Evolutionary conservation across 208 protist species (phyloP), one percentile per base, ranked within the genome.

Genomic region (Vickermania ingenoplastis): DNA sequence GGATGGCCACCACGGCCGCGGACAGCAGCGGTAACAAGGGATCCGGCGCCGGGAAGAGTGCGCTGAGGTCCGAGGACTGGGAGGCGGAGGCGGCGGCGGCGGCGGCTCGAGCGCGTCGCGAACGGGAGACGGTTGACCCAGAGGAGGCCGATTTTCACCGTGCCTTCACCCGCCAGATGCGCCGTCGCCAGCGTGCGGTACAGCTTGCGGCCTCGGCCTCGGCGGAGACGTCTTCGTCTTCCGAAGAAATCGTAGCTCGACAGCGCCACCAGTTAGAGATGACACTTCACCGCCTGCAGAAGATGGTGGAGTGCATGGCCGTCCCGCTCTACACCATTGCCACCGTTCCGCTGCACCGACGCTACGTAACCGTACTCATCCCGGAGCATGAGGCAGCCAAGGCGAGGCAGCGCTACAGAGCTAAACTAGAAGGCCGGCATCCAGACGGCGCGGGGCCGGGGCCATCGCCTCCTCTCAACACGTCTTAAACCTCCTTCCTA

Each of bases 321-420:
- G 79, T 75, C 59, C 81, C 83, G 30, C 88, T 92, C 61, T 95
- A 92, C 76, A 95, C 88, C 24, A 67, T 95, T 7, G 65, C 81
- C 17, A 79, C 75, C 22, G 75, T 92, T 2, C 80, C 77, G 56
- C 78, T 87, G 28, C 73, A 74, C 2, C 73, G 83, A 0, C 72
- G 70, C 22, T 63, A 89, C 52, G 88, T 75, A 69, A 80, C 91
- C 1, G 88, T 78, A 4, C 74, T 67, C 7, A 90, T 95, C 30
- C 84, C 88, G 0, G 88, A 95, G 55, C 75, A 83, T 61, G 81
- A 95, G 57, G 80, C 85, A 30, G 75, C 55, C 3, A 83, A 86
- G 58, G 49, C 73, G 36, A n/a, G n/a, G n/a, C n/a, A n/a, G n/a
- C n/a, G n/a, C n/a, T n/a, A n/a, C n/a, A n/a, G n/a, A n/a, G n/a